phyloP scores from a whole-genome alignment of 306 rosid species.

The Vigna unguiculata region DNA sequence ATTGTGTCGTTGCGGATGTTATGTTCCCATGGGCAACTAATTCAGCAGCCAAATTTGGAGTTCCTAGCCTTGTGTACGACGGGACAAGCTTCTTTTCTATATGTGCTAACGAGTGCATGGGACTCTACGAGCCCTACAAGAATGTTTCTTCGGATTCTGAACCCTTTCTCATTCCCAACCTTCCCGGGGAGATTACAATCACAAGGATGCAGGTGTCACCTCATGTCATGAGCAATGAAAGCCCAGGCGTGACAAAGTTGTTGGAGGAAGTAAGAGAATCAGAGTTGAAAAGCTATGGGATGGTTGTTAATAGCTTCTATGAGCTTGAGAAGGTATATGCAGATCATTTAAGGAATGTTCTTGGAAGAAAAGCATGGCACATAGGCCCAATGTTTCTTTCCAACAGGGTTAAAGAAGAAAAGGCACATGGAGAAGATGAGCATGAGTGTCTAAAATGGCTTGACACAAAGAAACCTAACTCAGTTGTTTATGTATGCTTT shows the following conservation, averaged over 20 bases:
- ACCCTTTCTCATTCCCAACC: constrained; percentile 37
- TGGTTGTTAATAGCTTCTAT: constrained; percentile 46
- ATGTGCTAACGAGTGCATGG: constrained; percentile 23
- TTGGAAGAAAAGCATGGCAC: constrained; percentile 33
- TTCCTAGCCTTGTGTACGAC: constrained; percentile 50
- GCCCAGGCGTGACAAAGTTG: background rate
- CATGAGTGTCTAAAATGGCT: background rate
- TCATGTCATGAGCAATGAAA: background rate
- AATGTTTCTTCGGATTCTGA: constrained; percentile 55
- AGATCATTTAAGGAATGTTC: background rate
- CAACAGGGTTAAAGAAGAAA: background rate
- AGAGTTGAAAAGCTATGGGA: constrained; percentile 49
- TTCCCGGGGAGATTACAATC: constrained; percentile 50
- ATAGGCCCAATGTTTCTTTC: background rate
- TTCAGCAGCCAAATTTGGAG: constrained; percentile 44
- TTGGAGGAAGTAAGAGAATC: background rate
- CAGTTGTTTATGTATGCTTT: background rate
- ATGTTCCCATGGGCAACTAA: constrained; percentile 46
- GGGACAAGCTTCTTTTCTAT: constrained; percentile 42
- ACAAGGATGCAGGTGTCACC: constrained; percentile 37
- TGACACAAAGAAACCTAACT: background rate
- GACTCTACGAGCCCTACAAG: constrained; percentile 41
- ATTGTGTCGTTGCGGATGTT: constrained; percentile 41
- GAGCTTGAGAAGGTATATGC: constrained; percentile 34
- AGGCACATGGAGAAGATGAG: background rate